phyloP scores from a whole-genome alignment of 1,284 basidiomycete genomes.

The Mycena citricolor region DNA sequence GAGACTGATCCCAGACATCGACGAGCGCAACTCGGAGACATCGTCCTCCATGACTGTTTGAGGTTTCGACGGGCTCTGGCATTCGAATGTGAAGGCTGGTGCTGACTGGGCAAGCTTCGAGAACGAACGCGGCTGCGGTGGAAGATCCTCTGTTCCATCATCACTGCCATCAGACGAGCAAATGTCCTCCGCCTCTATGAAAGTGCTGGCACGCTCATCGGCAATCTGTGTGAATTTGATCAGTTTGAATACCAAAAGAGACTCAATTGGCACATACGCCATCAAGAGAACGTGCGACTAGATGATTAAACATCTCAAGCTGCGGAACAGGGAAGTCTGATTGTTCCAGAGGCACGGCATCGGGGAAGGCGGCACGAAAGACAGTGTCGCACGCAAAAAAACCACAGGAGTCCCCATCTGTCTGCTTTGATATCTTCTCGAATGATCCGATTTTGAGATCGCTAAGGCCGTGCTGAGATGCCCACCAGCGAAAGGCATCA shows the following conservation, averaged over 20 bases:
- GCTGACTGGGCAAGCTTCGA: neutral
- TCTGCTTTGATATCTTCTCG: conserved; percentile 6
- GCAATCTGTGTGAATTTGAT: neutral
- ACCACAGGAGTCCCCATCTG: conserved; percentile 16
- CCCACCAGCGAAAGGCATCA: conserved; percentile 17
- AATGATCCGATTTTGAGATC: neutral
- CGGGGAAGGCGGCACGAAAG: conserved; percentile 15
- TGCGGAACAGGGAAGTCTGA: neutral
- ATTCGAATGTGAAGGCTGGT: conserved; percentile 5
- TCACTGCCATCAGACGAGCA: neutral
- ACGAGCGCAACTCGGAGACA: too few species aligned
- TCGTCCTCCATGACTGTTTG: too few species aligned
- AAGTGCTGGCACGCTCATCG: neutral
- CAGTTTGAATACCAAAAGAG: neutral
- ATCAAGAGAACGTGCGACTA: conserved; percentile 12
- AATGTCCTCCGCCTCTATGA: neutral
- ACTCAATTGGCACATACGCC: conserved; percentile 15
- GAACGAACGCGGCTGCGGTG: neutral
- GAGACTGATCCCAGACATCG: neutral
- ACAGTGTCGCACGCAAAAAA: conserved; percentile 16
- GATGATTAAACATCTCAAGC: neutral
- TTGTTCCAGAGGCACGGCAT: neutral
- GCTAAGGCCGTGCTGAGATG: conserved; percentile 9
- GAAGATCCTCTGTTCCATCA: too few species aligned
- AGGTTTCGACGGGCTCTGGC: neutral